Evolutionary conservation across 1,139 yeast genomes (phyloP), one percentile per base, ranked within the genome.

Genomic region (Kodamaea sp.): DNA sequence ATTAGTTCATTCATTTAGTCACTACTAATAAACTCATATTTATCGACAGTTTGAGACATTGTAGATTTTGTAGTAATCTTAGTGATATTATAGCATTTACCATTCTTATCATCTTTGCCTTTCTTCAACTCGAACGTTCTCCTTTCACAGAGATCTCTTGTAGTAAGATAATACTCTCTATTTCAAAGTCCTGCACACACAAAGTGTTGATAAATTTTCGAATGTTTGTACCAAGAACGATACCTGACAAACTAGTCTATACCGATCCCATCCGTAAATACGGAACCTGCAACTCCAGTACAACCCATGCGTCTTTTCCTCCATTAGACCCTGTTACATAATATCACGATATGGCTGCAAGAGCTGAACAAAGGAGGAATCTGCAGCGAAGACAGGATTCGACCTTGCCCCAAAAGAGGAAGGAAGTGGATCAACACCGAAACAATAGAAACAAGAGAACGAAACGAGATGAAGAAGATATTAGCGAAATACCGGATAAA

Each of bases 331-430:
- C 22, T 15, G 26, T 21, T 15, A 16, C n/a, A 15, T 26, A 22
- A 23, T 12, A 7, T 7, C 29, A 31, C 7, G 18, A 10, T 22
- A 37, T 37, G 41, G 34, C 37, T 15, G 18, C 34, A 4, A 29
- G 29, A 22, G 18, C 34, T 23, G 38, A 37, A 20, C 38, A 41
- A 27, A 32, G 41, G 26, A 30, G 37, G 19, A 4, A 21, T n/a
- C 20, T 30, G 7, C n/a, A n/a, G n/a, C 34, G 35, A 20, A 27
- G 28, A 11, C 15, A 14, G 4, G 36, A 27, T 7, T 6, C 36
- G 14, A 22, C 26, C 12, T 20, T 29, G 12, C 39, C 36, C 8
- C 36, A 31, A 22, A 39, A 39, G 28, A 27, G 42, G 24, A 36
- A 35, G 15, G 28, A 22, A 5, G 8, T 26, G 7, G 30, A 28